phyloP scores from a whole-genome alignment of 2,329 filamentous ascomycete species.

The Cladophialophora psammophila region DNA sequence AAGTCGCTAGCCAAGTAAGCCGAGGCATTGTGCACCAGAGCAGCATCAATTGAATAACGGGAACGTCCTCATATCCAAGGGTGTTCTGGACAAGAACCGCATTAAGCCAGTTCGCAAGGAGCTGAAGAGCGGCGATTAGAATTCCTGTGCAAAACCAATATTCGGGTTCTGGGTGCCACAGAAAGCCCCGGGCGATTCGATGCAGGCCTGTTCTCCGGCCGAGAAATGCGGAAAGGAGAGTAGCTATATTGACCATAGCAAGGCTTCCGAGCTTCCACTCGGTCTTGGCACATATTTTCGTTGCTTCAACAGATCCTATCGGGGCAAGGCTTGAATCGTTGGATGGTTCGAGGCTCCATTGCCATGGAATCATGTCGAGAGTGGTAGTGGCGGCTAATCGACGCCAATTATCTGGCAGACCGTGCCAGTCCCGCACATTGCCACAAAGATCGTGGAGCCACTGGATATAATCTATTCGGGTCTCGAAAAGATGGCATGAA shows the following conservation, averaged over 20 bases:
- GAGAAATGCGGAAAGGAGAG: slow-evolving; percentile 37
- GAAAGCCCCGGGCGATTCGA: slow-evolving; percentile 11
- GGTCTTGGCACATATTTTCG: slow-evolving; percentile 39
- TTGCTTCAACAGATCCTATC: slow-evolving; percentile 14
- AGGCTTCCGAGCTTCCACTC: slow-evolving; percentile 42
- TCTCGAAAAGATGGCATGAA: slow-evolving; percentile 45
- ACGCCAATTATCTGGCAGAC: slow-evolving; percentile 44
- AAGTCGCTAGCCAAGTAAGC: slow-evolving; percentile 40
- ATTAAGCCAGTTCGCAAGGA: slow-evolving; percentile 41
- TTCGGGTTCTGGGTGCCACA: not conserved
- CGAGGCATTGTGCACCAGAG: slow-evolving; percentile 47
- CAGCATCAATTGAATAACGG: slow-evolving; percentile 41
- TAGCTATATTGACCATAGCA: slow-evolving; percentile 39
- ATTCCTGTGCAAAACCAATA: slow-evolving; percentile 40
- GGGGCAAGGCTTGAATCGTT: slow-evolving; percentile 17
- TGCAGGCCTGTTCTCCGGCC: slow-evolving; percentile 17
- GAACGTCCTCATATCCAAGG: slow-evolving; percentile 39
- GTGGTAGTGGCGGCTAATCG: slow-evolving; percentile 39
- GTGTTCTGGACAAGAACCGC: slow-evolving; percentile 39
- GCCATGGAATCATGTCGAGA: slow-evolving; percentile 46
- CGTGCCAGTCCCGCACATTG: slow-evolving; percentile 43
- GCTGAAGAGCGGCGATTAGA: slow-evolving; percentile 38
- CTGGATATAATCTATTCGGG: slow-evolving; percentile 44
- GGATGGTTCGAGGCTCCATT: slow-evolving; percentile 42
- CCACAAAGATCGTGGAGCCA: slow-evolving; percentile 47